A percentile compares a stretch with the other conserved stretches of the same genome.
Evolutionary conservation across 164 flowering plant species (phyloP).

Genomic region (Vitis amurensis): DNA sequence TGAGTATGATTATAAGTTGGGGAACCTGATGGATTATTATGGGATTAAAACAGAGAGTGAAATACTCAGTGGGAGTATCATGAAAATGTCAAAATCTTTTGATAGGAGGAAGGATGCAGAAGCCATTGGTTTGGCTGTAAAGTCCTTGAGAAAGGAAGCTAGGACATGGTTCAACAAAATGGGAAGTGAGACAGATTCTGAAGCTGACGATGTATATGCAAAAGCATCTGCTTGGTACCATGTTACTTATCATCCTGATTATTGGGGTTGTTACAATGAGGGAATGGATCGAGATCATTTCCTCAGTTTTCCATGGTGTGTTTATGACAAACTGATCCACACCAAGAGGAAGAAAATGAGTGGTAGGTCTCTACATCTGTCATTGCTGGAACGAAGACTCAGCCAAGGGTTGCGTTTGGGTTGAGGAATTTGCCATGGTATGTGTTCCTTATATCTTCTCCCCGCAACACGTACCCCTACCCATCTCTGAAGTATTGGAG

Average conservation of each 20-base stretch:
- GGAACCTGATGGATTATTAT: constrained; percentile 74
- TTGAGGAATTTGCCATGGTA: not conserved
- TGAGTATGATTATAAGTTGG: constrained; percentile 66
- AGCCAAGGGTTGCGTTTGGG: not conserved
- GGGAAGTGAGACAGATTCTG: constrained; percentile 15
- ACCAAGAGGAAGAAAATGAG: constrained; percentile 49
- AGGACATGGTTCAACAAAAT: constrained; percentile 54
- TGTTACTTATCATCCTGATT: constrained; percentile 69
- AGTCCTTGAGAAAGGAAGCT: constrained; percentile 71
- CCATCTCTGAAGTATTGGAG: not conserved
- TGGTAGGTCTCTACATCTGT: not conserved
- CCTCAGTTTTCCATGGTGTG: constrained; percentile 89
- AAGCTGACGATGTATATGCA: constrained; percentile 38
- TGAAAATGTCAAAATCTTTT: constrained; percentile 58
- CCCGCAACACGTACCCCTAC: not conserved
- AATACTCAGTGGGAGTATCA: constrained; percentile 63
- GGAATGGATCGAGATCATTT: constrained; percentile 61
- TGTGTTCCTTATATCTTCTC: no score
- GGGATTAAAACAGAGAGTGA: constrained; percentile 81
- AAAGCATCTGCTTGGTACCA: constrained; percentile 93
- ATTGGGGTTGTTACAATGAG: constrained; percentile 62
- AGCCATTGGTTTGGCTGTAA: constrained; percentile 53
- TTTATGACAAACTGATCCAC: constrained; percentile 61
- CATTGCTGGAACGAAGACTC: constrained; percentile 10
- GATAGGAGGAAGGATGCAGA: constrained; percentile 60